Evolutionary conservation across 176 grass and related monocot species (phyloP).

Genomic region (Zea luxurians): DNA sequence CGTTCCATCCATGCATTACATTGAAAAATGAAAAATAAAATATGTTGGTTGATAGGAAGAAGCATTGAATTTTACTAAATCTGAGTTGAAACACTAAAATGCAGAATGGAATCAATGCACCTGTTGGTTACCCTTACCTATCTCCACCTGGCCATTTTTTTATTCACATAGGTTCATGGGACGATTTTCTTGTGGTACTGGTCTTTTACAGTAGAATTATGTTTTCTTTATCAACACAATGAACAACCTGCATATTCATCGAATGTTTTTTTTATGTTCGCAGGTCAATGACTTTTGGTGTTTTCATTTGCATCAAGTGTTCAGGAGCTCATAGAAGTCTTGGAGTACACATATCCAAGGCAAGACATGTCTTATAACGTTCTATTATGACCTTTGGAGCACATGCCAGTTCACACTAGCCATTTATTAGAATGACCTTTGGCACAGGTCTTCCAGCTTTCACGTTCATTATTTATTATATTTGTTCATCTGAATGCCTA

Average conservation of each 20-base stretch:
- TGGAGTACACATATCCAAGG: conserved; percentile 93
- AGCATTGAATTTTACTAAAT: conserved; percentile 5
- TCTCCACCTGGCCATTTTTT: conserved; percentile 2
- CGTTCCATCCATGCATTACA: background rate
- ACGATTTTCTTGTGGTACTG: background rate
- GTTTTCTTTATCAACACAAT: conserved; percentile 15
- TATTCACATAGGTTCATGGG: background rate
- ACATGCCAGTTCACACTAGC: background rate
- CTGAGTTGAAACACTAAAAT: conserved; percentile 15
- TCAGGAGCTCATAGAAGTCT: conserved; percentile 95
- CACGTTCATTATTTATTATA: background rate
- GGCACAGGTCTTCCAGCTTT: conserved; percentile 12
- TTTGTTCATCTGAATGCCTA: background rate
- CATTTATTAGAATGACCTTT: background rate
- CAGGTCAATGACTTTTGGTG: conserved; percentile 85
- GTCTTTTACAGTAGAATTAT: background rate
- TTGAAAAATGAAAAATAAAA: background rate
- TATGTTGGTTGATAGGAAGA: background rate
- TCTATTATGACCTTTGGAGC: background rate
- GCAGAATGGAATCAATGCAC: background rate
- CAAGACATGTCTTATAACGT: conserved; percentile 11
- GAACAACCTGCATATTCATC: conserved; percentile 12
- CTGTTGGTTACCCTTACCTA: background rate
- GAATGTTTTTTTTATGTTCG: conserved; percentile 1
- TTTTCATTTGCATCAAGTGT: conserved; percentile 99